These are phyloP conservation scores for Begonia loranthoides DNA, from an alignment of 306 rosid genomes.

Conservation along the genomic window DNA sequence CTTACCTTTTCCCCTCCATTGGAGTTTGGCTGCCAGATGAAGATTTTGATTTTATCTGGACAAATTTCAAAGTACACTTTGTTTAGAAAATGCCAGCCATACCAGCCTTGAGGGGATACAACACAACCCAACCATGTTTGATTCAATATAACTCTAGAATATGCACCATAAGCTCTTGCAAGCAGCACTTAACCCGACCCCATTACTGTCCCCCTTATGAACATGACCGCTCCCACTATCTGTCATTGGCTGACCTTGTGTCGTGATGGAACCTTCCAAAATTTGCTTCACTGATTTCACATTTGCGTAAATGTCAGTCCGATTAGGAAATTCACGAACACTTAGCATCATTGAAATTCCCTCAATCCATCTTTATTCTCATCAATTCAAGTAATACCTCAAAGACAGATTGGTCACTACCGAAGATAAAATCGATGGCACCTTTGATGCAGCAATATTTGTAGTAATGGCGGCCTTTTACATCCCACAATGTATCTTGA, in stretches of 20 bases:
- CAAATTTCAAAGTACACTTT: too few species aligned
- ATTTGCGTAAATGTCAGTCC: too few species aligned
- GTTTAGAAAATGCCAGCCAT: constrained; percentile 6
- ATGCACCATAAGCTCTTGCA: constrained; percentile 22
- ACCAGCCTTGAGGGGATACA: constrained; percentile 16
- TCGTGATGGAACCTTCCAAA: constrained; percentile 12
- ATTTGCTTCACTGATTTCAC: constrained; percentile 16
- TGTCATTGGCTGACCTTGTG: constrained; percentile 5
- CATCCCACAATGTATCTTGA: constrained; percentile 63
- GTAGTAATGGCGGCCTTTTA: constrained; percentile 56
- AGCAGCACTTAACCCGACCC: constrained; percentile 5
- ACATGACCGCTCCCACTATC: constrained; percentile 9
- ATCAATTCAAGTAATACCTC: constrained; percentile 5
- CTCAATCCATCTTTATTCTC: too few species aligned
- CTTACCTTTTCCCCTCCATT: too few species aligned
- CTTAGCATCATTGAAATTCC: too few species aligned
- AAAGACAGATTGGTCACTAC: constrained; percentile 45
- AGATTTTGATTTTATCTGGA: too few species aligned
- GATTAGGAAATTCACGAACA: too few species aligned
- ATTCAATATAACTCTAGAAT: constrained; percentile 16
- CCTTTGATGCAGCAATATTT: constrained; percentile 60
- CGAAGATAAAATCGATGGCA: constrained; percentile 65
- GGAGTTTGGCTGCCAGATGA: too few species aligned
- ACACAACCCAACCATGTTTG: constrained; percentile 8
- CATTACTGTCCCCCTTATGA: constrained; percentile 12